phyloP scores from a whole-genome alignment of 2,329 filamentous ascomycete genomes.

The Cladosporium austrohemisphaericum region DNA sequence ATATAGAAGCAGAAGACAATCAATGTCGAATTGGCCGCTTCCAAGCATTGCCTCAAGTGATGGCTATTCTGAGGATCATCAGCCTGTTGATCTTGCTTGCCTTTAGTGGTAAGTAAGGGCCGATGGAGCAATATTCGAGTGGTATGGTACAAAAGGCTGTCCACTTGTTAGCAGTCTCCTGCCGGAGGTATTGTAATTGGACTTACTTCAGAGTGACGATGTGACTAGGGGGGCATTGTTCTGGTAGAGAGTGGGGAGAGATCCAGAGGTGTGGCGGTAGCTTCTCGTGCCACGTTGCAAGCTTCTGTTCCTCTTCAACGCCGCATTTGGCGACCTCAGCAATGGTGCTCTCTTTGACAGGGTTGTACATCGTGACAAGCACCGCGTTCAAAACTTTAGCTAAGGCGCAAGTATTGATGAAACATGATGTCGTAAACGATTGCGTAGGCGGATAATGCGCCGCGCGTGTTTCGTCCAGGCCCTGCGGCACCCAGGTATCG shows the following conservation, averaged over 20 bases:
- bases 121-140: slow-evolving; percentile 9
- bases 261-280: neutral
- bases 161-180: neutral
- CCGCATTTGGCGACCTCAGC: slow-evolving; percentile 8
- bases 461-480: neutral
- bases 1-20: slow-evolving; percentile 9
- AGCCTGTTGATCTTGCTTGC: slow-evolving; percentile 8
- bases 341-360: slow-evolving; percentile 10
- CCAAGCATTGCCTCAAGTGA: slow-evolving; percentile 5
- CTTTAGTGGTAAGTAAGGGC: slow-evolving; percentile 9
- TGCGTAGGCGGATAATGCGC: slow-evolving; percentile 4
- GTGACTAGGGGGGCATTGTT: slow-evolving; percentile 8
- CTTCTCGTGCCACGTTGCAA: slow-evolving; percentile 4
- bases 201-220: slow-evolving; percentile 8
- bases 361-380: slow-evolving; percentile 50
- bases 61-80: slow-evolving; percentile 4
- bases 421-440: slow-evolving; percentile 49
- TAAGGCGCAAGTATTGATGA: slow-evolving; percentile 49
- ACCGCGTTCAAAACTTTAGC: slow-evolving; percentile 45
- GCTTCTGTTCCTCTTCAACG: slow-evolving; percentile 4
- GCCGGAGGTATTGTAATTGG: too few species aligned
- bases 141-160: slow-evolving; percentile 4
- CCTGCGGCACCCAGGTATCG: slow-evolving; percentile 55
- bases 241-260: slow-evolving; percentile 1
- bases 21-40: slow-evolving; percentile 9